Base-by-base conservation (phyloP, 2,329 filamentous ascomycete genomes). In the Calonectria montana region DNA sequence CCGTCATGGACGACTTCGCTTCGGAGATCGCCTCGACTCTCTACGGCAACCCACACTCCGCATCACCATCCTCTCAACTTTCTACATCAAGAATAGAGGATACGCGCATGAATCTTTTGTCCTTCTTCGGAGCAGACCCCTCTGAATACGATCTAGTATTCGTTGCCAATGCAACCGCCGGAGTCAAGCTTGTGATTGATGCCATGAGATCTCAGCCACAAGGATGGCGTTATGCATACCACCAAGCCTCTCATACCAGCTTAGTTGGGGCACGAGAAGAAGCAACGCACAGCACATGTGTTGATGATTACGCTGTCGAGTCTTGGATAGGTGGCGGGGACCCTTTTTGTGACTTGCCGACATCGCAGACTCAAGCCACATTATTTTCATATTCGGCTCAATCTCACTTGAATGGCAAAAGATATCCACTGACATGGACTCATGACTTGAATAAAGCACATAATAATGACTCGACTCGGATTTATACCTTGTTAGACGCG, bases 31-130 rank as follows among this genome's bases (percentile, higher is more conserved):
- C 92, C 29, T 87, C 89, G 4, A 94, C 92, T 77, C 86, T 98
- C 0, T 95, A 96, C 76, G 96, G 96, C 43, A 98, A 98, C 74
- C 96, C 96, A 0, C 96, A 98, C 83, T 98, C 96, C 0, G 93
- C 91, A 62, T 97, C 96, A 2, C 86, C 89, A 16, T 93, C 95
- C 3, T 97, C 96, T 0, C 94, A 97, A 79, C 87, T 92, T 37
- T 93, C 94, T 0, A 93, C 94, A 0, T 87, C 89, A 2, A 89
- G 93, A 7, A 91, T 98, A 69, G 95, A 98, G 74, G 91, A 96
- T 81, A 87, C 93, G 35, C 91, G 96, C 10, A 83, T 95, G 41
- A 88, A 91, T 16, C 87, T 94, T 2, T 85, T 98, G 37, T 87
- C 87, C 2, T 94, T 97, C 78, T 95, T 98, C 84, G 92, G 93